Evolutionary conservation across 352 stramenopile genomes (phyloP).

Genomic region (Globisporangium uncinulatum): DNA sequence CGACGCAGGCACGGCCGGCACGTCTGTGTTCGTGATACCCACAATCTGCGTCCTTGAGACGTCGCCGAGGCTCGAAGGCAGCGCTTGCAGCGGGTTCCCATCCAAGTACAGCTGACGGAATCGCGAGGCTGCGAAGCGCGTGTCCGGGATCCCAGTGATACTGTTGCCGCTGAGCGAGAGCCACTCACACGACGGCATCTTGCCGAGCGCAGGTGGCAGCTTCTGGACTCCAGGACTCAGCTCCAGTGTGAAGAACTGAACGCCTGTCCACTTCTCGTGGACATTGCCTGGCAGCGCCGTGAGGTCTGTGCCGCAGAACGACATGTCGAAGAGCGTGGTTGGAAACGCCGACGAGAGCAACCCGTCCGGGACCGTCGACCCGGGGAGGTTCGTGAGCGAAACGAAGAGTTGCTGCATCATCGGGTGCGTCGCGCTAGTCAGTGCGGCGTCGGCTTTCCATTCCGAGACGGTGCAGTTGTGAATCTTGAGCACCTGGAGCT

Average conservation of each 20-base stretch:
- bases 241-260: constrained; percentile 5
- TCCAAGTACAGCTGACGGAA: constrained; percentile 9
- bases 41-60: constrained; percentile 1
- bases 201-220: background rate
- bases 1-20: background rate
- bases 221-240: constrained; percentile 7
- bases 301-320: constrained; percentile 8
- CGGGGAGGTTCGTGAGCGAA: constrained; percentile 16
- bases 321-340: constrained; percentile 6
- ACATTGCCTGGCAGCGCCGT: constrained; percentile 7
- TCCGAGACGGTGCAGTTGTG: constrained; percentile 12
- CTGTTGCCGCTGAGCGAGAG: constrained; percentile 6
- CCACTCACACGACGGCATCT: constrained; percentile 6
- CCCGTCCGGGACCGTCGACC: constrained; percentile 3
- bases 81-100: constrained; percentile 1
- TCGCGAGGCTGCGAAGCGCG: background rate
- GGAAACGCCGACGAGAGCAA: constrained; percentile 3
- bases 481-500: constrained; percentile 19
- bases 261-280: constrained; percentile 6
- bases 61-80: constrained; percentile 6
- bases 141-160: constrained; percentile 2
- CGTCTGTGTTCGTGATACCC: background rate
- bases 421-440: constrained; percentile 5
- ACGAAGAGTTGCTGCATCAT: constrained; percentile 15
- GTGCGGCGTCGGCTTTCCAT: constrained; percentile 10